Evolutionary conservation across 495 filamentous ascomycete genomes (phyloP), one percentile per base, ranked within the genome.

Genomic region (Cercophora scortea): DNA sequence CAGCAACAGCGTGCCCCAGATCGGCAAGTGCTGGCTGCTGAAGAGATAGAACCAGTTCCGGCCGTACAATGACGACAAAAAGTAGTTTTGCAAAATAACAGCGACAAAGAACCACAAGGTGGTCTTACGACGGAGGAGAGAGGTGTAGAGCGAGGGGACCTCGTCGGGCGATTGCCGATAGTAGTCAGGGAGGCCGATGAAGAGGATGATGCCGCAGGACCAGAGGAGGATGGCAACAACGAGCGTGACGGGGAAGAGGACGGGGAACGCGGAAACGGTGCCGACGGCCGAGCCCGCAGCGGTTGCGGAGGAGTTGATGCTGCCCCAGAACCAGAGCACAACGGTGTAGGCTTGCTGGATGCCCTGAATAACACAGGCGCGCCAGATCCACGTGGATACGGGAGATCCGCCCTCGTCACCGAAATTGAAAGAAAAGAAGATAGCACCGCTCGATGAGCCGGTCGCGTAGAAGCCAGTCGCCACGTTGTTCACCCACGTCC

Each of bases 391-490:
- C n/a, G 75, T 73, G 49, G 73, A 76, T 45, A 80, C 66, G 10
- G 82, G 79, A 5, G 78, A 70, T 42, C 77, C 76, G 19, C 76
- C 79, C 61, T 83, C 77, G 51, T 76, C 75, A 45, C 80, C 82
- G 59, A 85, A 84, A 57, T 86, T 86, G 48, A 84, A 72, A n/a
- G 80, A 74, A 58, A 85, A 85, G 69, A 76, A 86, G 39, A 86
- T 63, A 6, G 75, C 76, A 17, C 81, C 82, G 53, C 71, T 75
- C n/a, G 79, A 73, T 3, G 81, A 81, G 1, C 76, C 82, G 10
- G 70, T 59, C n/a, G 77, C 75, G 54, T 86, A 86, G 38, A 83
- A 49, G 1, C 65, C 81, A 6, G 81, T 79, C 6, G 78, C 82
- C 4, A 78, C 64, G 40, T 81, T 80, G 49, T 83, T 75, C 10